Percentiles rank a stretch among this genome's conserved stretches.
phyloP scores from a whole-genome alignment of 116 monocot species.

The Zostera marina region DNA sequence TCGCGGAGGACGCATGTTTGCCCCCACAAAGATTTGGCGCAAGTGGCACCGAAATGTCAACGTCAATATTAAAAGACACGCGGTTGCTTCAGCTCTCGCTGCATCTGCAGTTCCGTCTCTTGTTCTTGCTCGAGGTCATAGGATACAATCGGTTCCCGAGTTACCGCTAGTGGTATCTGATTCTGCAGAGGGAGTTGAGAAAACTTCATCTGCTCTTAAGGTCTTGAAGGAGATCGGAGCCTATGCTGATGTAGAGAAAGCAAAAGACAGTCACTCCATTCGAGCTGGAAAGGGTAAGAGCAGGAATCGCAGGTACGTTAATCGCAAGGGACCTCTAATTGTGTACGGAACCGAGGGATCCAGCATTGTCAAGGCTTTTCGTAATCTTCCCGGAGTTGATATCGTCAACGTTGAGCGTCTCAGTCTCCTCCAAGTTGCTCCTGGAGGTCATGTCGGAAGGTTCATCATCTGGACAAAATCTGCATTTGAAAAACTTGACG shows the following conservation, averaged over 20 bases:
- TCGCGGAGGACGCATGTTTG: conserved; percentile 13
- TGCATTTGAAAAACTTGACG: conserved; percentile 75
- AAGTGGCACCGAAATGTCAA: conserved; percentile 9
- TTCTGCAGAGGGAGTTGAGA: conserved; percentile 45
- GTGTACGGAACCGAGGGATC: conserved; percentile 71
- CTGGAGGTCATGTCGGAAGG: conserved; percentile 67
- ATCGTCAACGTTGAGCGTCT: conserved; percentile 71
- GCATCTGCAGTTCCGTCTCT: conserved; percentile 8
- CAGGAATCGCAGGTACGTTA: conserved; percentile 53
- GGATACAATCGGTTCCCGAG: conserved; percentile 48
- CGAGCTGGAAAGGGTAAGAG: conserved; percentile 59
- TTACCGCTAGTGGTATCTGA: conserved; percentile 65
- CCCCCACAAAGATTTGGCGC: conserved; percentile 15
- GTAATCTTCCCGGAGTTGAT: conserved; percentile 72
- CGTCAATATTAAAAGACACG: conserved; percentile 3
- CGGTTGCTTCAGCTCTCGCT: conserved; percentile 6
- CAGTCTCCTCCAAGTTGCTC: conserved; percentile 65
- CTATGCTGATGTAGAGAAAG: conserved; percentile 49
- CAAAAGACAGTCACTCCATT: conserved; percentile 36
- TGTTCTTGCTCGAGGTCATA: conserved; percentile 38
- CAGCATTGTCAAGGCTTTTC: conserved; percentile 67
- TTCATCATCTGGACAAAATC: conserved; percentile 85
- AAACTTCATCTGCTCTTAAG: conserved; percentile 57
- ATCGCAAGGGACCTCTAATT: conserved; percentile 53
- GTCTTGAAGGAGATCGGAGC: conserved; percentile 59